A percentile compares a stretch with the other conserved stretches of the same genome.
phyloP scores from a whole-genome alignment of 1,284 basidiomycete genomes.

The Melampsora occidentalis region DNA sequence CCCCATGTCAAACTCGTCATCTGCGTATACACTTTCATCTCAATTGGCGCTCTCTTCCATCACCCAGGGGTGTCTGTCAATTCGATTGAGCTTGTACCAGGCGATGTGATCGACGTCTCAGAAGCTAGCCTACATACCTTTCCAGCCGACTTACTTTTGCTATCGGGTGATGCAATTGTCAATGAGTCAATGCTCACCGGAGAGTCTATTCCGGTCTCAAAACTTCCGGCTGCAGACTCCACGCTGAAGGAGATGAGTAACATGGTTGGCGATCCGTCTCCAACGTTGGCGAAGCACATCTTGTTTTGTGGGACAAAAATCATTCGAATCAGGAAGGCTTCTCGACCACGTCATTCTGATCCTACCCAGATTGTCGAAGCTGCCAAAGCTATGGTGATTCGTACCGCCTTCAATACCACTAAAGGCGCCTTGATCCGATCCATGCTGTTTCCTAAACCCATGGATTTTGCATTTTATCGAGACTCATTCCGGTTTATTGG shows the following conservation, averaged over 20 bases:
- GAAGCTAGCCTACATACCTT: constrained; percentile 71
- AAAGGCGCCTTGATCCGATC: constrained; percentile 93
- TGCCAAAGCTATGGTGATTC: constrained; percentile 82
- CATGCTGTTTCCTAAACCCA: constrained; percentile 98
- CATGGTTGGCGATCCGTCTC: constrained; percentile 59
- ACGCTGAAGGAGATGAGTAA: constrained; percentile 44
- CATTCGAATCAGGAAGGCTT: constrained; percentile 73
- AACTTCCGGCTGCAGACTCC: constrained; percentile 62
- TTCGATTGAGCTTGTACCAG: constrained; percentile 72
- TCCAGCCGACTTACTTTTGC: constrained; percentile 85
- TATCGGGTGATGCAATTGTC: constrained; percentile 93
- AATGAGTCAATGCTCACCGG: constrained; percentile 99
- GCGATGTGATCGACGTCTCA: constrained; percentile 86
- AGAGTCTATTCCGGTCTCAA: constrained; percentile 90
- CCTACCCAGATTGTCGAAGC: constrained; percentile 52
- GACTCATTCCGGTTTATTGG: constrained; percentile 96
- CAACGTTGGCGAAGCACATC: constrained; percentile 78
- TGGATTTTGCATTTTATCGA: constrained; percentile 66
- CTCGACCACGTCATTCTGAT: constrained; percentile 11
- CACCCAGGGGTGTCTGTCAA: neutral
- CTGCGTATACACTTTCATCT: neutral
- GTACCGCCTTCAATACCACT: constrained; percentile 95
- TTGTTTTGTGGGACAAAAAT: constrained; percentile 89
- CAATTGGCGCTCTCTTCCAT: neutral
- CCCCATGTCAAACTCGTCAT: constrained; percentile 24